These are phyloP conservation scores for Tricholoma saponaceum DNA, from an alignment of 768 basidiomycete genomes.

Conservation along the genomic window DNA sequence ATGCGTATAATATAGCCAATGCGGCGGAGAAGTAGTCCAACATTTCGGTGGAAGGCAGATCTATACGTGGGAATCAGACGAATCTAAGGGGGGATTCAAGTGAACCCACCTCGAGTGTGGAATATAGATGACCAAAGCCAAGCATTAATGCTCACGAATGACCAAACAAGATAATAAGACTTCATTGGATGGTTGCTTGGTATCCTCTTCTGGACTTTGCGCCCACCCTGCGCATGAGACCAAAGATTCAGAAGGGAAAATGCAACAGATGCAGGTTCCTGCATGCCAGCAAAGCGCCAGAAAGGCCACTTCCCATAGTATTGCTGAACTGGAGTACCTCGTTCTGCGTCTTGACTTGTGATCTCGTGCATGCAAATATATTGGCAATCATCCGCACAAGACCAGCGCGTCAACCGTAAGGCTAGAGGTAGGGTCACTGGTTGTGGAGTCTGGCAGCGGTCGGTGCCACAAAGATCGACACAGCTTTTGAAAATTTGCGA, in stretches of 20 bases:
- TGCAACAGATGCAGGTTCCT: conserved; percentile 89
- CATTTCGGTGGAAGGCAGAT: conserved; percentile 80
- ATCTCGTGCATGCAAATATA: conserved; percentile 85
- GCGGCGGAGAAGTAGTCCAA: conserved; percentile 96
- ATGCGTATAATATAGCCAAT: conserved; percentile 71
- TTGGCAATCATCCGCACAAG: conserved; percentile 83
- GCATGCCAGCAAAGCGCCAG: conserved; percentile 81
- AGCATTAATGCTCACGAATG: conserved; percentile 73
- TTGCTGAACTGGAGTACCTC: conserved; percentile 54
- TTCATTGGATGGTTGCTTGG: conserved; percentile 65
- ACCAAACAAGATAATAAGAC: conserved; percentile 61
- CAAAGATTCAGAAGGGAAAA: conserved; percentile 88
- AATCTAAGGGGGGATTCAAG: neutral
- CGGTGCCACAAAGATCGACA: conserved; percentile 37
- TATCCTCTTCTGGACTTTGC: conserved; percentile 41
- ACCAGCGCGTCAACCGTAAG: conserved; percentile 76
- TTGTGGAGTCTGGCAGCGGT: conserved; percentile 37
- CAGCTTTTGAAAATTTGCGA: conserved; percentile 51
- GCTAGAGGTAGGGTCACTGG: conserved; percentile 39
- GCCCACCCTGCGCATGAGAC: conserved; percentile 63
- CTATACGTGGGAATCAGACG: conserved; percentile 32
- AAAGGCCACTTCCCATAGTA: conserved; percentile 99
- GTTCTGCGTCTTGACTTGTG: conserved; percentile 50
- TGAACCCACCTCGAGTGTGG: conserved; percentile 78
- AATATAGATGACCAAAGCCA: conserved; percentile 94